A percentile compares a stretch with the other conserved stretches of the same genome.
Evolutionary conservation across 176 grass and related monocot genomes (phyloP).

Genomic region (Carex scoparia): DNA sequence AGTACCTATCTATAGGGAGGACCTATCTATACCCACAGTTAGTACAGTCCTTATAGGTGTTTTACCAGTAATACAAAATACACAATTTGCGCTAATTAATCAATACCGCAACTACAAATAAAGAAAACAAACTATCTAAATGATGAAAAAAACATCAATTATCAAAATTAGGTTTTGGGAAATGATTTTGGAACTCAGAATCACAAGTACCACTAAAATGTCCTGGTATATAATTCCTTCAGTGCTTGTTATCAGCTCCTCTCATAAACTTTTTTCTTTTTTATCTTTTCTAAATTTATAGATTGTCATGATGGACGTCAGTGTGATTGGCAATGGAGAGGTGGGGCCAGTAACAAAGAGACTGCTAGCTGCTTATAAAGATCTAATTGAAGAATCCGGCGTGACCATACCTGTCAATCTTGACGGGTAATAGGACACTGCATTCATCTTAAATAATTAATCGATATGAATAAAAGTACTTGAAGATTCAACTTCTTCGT

Average conservation of each 20-base stretch:
- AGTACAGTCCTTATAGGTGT: no score
- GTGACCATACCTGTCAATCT: slow-evolving; percentile 44
- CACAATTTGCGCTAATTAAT: neutral
- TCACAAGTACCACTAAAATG: neutral
- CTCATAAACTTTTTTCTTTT: neutral
- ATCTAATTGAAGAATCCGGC: slow-evolving; percentile 53
- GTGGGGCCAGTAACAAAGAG: slow-evolving; percentile 62
- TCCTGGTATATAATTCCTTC: neutral
- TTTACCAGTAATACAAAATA: neutral
- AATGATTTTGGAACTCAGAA: no score
- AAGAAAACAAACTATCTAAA: neutral
- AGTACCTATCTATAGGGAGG: no score
- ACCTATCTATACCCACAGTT: no score
- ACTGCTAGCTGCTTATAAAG: slow-evolving; percentile 69
- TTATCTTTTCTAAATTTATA: slow-evolving; percentile 12
- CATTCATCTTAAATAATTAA: neutral
- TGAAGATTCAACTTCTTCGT: slow-evolving; percentile 12
- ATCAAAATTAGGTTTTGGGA: neutral
- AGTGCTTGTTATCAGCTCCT: neutral
- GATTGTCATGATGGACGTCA: slow-evolving; percentile 64
- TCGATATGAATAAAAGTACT: neutral
- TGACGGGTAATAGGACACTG: slow-evolving; percentile 8
- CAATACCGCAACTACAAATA: neutral
- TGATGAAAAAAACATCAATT: neutral
- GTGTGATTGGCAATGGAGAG: slow-evolving; percentile 45